These are phyloP conservation scores for Dendrostoma leiphaemia DNA, from an alignment of 2,329 filamentous ascomycete species.

Conservation along the genomic window DNA sequence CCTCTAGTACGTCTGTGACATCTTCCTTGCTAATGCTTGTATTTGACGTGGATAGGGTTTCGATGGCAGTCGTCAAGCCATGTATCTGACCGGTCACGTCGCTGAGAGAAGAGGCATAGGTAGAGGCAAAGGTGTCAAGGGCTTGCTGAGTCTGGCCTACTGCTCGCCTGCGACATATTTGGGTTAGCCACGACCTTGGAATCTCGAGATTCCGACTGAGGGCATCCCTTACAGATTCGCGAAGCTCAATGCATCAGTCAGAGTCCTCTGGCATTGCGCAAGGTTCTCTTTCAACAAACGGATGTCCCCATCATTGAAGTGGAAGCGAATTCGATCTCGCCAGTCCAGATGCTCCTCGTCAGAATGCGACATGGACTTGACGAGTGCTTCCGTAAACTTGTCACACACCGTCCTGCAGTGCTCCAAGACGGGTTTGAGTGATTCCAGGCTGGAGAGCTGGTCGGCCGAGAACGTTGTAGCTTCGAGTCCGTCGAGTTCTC, in stretches of 20 bases:
- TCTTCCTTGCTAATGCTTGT: neutral
- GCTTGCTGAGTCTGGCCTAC: neutral
- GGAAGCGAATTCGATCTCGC: slow-evolving; percentile 2
- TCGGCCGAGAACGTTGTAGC: neutral
- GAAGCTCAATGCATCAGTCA: neutral
- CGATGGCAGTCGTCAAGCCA: neutral
- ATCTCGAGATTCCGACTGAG: too few relatives aligned
- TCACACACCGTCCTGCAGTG: neutral
- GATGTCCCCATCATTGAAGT: slow-evolving; percentile 9
- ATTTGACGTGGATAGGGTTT: neutral
- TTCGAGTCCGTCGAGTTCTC: neutral
- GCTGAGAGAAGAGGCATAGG: neutral
- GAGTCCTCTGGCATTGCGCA: slow-evolving; percentile 2
- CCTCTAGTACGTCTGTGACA: neutral
- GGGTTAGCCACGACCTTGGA: neutral
- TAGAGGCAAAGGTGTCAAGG: neutral
- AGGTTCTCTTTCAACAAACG: slow-evolving; percentile 1
- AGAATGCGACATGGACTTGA: slow-evolving; percentile 4
- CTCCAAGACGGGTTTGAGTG: neutral
- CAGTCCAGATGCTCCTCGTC: neutral
- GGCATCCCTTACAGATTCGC: neutral
- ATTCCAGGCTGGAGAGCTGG: neutral
- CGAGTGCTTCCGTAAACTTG: neutral
- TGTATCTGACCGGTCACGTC: neutral
- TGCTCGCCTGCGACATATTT: neutral